Evolutionary conservation across 345 rosid species (phyloP).

Genomic region (Chamaenerion angustifolium): DNA sequence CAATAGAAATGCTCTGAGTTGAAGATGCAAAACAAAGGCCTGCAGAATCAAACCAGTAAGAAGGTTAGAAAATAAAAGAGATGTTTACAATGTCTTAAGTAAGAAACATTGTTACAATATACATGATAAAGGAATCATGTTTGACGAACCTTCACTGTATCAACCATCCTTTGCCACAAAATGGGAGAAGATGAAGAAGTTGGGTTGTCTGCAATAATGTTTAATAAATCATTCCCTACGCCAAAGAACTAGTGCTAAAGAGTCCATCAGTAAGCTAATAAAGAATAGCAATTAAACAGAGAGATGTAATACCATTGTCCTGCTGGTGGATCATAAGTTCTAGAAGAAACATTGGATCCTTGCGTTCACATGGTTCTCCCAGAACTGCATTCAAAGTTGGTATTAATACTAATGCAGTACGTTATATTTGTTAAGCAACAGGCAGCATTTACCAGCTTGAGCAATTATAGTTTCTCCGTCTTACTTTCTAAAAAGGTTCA

Average conservation of each 20-base stretch:
- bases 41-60: constrained; percentile 3
- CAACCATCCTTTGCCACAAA: constrained; percentile 49
- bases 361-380: constrained; percentile 21
- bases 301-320: constrained; percentile 17
- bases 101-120: not conserved
- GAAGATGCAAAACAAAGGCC: constrained; percentile 48
- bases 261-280: not conserved
- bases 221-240: not conserved
- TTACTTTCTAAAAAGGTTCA: no score
- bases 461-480: not conserved
- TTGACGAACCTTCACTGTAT: constrained; percentile 40
- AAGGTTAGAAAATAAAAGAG: not conserved
- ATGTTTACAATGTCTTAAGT: not conserved
- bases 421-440: not conserved
- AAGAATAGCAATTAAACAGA: not conserved
- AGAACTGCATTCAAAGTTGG: constrained; percentile 29
- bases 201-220: constrained; percentile 18
- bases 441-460: no score
- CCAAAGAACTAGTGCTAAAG: not conserved
- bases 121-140: not conserved
- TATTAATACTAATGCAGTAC: not conserved
- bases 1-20: constrained; percentile 32
- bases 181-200: constrained; percentile 17
- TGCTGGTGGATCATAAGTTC: constrained; percentile 28
- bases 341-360: constrained; percentile 35